A percentile compares a stretch with the other conserved stretches of the same genome.
Evolutionary conservation across 2,329 filamentous ascomycete species (phyloP).

Genomic region (Sporothrix sp.): DNA sequence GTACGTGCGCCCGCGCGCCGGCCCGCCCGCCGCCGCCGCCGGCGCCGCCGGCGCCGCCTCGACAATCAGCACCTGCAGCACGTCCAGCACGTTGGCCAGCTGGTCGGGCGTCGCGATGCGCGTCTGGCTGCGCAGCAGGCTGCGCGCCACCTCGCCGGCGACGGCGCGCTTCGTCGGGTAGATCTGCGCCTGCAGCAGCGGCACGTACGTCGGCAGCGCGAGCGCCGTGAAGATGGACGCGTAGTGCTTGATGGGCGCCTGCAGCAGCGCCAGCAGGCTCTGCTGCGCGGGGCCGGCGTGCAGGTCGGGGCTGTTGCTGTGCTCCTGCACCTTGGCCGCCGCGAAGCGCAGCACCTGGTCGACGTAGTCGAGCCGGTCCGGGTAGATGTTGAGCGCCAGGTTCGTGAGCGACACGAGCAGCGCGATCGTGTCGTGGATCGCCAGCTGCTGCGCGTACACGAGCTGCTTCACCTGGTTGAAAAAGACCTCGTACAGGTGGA

Average conservation of each 20-base stretch:
- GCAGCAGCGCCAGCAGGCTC: slow-evolving; percentile 80
- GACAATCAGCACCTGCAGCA: slow-evolving; percentile 84
- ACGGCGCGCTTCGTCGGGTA: slow-evolving; percentile 87
- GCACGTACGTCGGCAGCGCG: slow-evolving; percentile 82
- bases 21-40: slow-evolving; percentile 67
- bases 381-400: slow-evolving; percentile 91
- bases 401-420: slow-evolving; percentile 89
- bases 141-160: slow-evolving; percentile 77
- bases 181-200: slow-evolving; percentile 80
- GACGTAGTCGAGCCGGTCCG: slow-evolving; percentile 83
- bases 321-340: slow-evolving; percentile 74
- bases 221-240: slow-evolving; percentile 93
- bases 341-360: slow-evolving; percentile 90
- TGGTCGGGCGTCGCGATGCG: slow-evolving; percentile 68
- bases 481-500: slow-evolving; percentile 94
- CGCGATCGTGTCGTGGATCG: slow-evolving; percentile 90
- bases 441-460: slow-evolving; percentile 80
- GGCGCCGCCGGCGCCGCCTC: slow-evolving; percentile 81
- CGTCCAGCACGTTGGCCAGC: slow-evolving; percentile 78
- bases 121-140: slow-evolving; percentile 72
- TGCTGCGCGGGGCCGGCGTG: slow-evolving; percentile 82
- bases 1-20: slow-evolving; percentile 53
- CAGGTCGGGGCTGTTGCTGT: slow-evolving; percentile 89
- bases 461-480: slow-evolving; percentile 92
- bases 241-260: slow-evolving; percentile 82